phyloP scores from a whole-genome alignment of 2,329 filamentous ascomycete genomes.

The Aspergillus aculeatus region DNA sequence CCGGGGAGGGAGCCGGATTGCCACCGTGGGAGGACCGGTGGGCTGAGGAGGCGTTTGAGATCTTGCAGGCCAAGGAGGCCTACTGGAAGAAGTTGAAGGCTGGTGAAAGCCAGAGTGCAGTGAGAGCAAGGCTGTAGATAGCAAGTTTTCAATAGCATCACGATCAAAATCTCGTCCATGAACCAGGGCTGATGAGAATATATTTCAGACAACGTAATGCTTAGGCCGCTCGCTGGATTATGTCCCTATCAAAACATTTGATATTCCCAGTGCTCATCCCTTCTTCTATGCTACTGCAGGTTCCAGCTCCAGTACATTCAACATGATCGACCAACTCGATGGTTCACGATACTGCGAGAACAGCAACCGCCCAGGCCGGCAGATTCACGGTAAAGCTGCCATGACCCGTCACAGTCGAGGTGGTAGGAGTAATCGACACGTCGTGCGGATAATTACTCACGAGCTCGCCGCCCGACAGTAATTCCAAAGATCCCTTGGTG shows the following conservation, averaged over 20 bases:
- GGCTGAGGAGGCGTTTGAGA: constrained; percentile 24
- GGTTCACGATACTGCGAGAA: not conserved
- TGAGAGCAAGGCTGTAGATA: no score
- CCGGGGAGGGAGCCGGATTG: constrained; percentile 39
- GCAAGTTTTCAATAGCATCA: no score
- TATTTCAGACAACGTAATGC: no score
- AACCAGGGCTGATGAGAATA: no score
- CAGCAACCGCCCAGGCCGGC: not conserved
- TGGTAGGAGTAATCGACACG: not conserved
- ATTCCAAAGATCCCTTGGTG: not conserved
- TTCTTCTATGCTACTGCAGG: no score
- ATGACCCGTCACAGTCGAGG: not conserved
- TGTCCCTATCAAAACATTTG: no score
- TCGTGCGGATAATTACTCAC: not conserved
- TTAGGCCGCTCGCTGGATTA: no score
- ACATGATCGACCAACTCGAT: not conserved
- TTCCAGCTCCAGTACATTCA: not conserved
- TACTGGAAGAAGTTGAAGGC: no score
- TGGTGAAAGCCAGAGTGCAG: no score
- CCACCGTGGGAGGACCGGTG: constrained; percentile 40
- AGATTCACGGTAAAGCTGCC: not conserved
- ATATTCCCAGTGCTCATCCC: no score
- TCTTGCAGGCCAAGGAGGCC: constrained; percentile 19
- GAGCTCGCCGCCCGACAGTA: not conserved
- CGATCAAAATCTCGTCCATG: no score